Percentiles rank a stretch among this genome's conserved stretches.
Evolutionary conservation across 2,329 filamentous ascomycete species (phyloP).

Genomic region (Metarhizium album): DNA sequence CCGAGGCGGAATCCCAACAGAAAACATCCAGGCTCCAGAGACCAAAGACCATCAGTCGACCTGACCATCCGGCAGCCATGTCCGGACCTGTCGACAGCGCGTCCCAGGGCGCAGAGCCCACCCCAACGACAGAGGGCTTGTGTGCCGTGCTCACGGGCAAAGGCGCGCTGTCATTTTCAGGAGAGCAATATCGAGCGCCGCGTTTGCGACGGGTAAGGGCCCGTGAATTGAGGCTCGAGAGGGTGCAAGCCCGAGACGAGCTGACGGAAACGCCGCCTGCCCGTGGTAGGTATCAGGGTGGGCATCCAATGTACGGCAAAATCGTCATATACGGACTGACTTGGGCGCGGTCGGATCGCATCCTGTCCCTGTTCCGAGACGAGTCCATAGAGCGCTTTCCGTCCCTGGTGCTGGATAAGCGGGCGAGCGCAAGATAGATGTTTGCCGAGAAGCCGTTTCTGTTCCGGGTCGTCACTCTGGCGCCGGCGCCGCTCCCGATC

Average conservation of each 20-base stretch:
- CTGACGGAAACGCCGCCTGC: background rate
- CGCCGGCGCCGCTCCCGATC: constrained; percentile 19
- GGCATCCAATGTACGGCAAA: constrained; percentile 19
- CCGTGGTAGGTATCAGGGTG: constrained; percentile 7
- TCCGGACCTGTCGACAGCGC: background rate
- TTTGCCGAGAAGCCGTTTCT: constrained; percentile 26
- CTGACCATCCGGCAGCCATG: background rate
- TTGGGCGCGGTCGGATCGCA: constrained; percentile 26
- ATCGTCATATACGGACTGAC: constrained; percentile 25
- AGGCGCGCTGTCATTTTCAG: constrained; percentile 19
- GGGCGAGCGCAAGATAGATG: constrained; percentile 19
- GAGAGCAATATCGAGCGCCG: constrained; percentile 12
- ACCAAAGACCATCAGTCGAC: too few relatives aligned
- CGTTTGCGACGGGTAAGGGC: constrained; percentile 18
- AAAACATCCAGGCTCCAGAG: too few relatives aligned
- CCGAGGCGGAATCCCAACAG: background rate
- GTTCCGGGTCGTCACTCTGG: constrained; percentile 28
- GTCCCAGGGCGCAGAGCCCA: constrained; percentile 14
- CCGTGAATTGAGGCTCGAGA: background rate
- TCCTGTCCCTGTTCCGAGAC: constrained; percentile 22
- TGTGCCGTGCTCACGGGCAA: constrained; percentile 17
- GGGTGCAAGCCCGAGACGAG: background rate
- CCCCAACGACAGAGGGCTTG: constrained; percentile 20
- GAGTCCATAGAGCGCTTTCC: constrained; percentile 26
- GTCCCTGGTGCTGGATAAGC: constrained; percentile 23